These are phyloP conservation scores for Crithidia acanthocephali DNA, from an alignment of 208 protist genomes.

Conservation along the genomic window DNA sequence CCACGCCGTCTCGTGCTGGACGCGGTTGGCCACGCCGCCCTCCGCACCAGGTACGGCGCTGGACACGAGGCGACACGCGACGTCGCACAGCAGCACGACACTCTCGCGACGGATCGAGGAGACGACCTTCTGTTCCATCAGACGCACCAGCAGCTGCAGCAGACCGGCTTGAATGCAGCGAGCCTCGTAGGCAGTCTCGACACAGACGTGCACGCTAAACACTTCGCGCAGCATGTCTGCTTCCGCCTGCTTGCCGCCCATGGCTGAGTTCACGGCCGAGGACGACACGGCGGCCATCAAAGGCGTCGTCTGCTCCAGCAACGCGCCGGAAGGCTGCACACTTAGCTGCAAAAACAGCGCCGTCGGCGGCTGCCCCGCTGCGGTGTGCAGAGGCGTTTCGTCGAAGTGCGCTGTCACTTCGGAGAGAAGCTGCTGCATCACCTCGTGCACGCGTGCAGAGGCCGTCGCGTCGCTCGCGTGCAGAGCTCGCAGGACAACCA, in stretches of 20 bases:
- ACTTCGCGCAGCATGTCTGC: constrained; percentile 9
- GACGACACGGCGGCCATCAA: not conserved
- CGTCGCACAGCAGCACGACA: constrained; percentile 26
- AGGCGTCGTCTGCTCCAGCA: not conserved
- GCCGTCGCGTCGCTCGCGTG: constrained; percentile 12
- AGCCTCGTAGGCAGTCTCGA: constrained; percentile 35
- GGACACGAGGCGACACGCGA: constrained; percentile 31
- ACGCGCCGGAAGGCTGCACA: not conserved
- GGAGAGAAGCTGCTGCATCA: constrained; percentile 18
- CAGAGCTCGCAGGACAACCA: constrained; percentile 35
- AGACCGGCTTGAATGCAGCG: constrained; percentile 31
- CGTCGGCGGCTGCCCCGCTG: not conserved
- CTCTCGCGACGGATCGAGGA: not conserved
- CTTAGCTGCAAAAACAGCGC: constrained; percentile 21
- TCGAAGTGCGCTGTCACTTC: constrained; percentile 28
- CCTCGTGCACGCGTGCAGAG: constrained; percentile 12
- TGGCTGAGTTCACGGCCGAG: too few species aligned
- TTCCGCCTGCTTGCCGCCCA: too few species aligned
- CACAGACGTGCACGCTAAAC: constrained; percentile 23
- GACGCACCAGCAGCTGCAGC: constrained; percentile 23
- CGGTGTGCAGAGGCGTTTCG: not conserved
- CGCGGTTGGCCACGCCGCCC: constrained; percentile 25
- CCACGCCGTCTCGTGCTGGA: constrained; percentile 31
- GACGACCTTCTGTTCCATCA: constrained; percentile 20
- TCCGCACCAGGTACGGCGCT: constrained; percentile 23